Conservation (phyloP, 2,329 filamentous ascomycete species). For the Pseudophaeomoniella oleicola region DNA sequence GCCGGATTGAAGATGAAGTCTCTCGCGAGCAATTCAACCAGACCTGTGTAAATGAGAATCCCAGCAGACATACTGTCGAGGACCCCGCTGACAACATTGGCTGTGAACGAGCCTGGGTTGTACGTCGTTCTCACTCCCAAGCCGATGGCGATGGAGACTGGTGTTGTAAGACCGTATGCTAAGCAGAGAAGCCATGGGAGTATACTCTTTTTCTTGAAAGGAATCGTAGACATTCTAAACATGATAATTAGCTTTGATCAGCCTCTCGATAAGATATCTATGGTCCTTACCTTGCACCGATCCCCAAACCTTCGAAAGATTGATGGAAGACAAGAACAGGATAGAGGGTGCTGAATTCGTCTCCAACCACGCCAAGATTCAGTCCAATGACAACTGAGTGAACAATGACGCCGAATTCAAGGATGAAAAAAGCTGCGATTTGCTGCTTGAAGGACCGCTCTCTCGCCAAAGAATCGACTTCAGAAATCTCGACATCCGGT, state of each 20-base stretch:
- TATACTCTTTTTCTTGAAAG: slow-evolving; percentile 29
- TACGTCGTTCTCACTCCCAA: slow-evolving; percentile 31
- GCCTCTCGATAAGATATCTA: neutral
- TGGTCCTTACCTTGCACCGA: slow-evolving; percentile 29
- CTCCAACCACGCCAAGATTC: slow-evolving; percentile 43
- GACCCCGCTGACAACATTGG: slow-evolving; percentile 30
- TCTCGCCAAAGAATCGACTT: neutral
- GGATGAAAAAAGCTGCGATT: slow-evolving; percentile 26
- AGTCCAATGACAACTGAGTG: slow-evolving; percentile 51
- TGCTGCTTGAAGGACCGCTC: slow-evolving; percentile 18
- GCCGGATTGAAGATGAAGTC: slow-evolving; percentile 36
- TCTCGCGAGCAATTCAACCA: slow-evolving; percentile 34
- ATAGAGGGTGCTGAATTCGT: slow-evolving; percentile 43
- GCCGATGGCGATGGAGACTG: slow-evolving; percentile 35
- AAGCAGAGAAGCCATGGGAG: slow-evolving; percentile 35
- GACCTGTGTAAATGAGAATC: slow-evolving; percentile 34
- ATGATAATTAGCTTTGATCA: neutral
- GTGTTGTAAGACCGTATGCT: slow-evolving; percentile 37
- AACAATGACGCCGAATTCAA: slow-evolving; percentile 49
- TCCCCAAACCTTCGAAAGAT: slow-evolving; percentile 48
- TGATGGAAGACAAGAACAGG: slow-evolving; percentile 50
- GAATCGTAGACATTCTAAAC: slow-evolving; percentile 39
- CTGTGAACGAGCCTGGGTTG: slow-evolving; percentile 24
- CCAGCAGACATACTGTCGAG: slow-evolving; percentile 33
- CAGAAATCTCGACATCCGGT: slow-evolving; percentile 5